phyloP scores from a whole-genome alignment of 495 filamentous ascomycete genomes.

The Penicillium soppii region DNA sequence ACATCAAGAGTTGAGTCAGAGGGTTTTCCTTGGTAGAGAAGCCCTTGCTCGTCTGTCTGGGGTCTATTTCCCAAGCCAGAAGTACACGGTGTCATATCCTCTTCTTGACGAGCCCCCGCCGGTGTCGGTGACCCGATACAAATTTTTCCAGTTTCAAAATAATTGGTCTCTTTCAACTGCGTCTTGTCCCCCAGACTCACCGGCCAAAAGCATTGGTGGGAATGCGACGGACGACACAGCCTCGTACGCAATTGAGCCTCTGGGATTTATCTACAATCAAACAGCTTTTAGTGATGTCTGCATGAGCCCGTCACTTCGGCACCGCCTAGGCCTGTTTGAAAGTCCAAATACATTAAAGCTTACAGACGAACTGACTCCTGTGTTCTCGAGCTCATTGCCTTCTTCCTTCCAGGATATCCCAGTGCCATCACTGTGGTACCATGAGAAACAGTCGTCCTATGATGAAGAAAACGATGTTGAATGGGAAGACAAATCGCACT shows the following conservation, averaged over 20 bases:
- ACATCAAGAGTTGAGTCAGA: conserved; percentile 33
- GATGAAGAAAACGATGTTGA: background rate
- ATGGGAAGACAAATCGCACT: background rate
- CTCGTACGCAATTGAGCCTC: background rate
- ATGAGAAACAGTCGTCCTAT: background rate
- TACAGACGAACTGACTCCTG: background rate
- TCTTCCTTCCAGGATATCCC: conserved; percentile 6
- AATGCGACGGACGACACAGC: background rate
- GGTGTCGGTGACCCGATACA: background rate
- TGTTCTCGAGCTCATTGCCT: background rate
- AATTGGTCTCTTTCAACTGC: background rate
- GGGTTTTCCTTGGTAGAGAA: background rate
- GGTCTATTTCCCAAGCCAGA: background rate
- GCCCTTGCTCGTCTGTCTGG: background rate
- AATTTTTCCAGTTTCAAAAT: background rate
- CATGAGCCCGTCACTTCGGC: background rate
- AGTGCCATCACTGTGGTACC: conserved; percentile 1
- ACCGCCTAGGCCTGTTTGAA: conserved; percentile 1
- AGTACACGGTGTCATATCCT: background rate
- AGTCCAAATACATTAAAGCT: background rate
- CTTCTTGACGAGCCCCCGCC: background rate
- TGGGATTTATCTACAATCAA: conserved; percentile 3
- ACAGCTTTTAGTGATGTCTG: conserved; percentile 2
- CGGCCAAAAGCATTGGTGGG: background rate
- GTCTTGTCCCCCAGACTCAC: conserved; percentile 1